phyloP scores from a whole-genome alignment of 805 yeast genomes.

The Saccharomycopsis sp. region DNA sequence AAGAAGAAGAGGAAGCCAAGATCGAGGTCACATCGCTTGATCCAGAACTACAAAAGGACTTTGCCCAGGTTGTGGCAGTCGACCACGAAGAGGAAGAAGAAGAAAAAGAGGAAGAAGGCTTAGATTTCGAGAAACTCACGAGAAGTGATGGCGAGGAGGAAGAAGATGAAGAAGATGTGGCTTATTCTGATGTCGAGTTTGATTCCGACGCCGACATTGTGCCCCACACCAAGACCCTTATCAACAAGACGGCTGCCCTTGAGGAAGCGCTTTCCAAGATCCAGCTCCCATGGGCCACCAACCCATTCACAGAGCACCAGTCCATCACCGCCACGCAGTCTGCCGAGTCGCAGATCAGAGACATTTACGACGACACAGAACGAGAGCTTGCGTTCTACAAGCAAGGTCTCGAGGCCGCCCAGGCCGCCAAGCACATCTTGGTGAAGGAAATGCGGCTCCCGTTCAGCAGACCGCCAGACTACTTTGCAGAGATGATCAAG shows the following conservation, averaged over 20 bases:
- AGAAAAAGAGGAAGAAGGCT: conserved; percentile 30
- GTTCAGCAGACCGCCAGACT: conserved; percentile 88
- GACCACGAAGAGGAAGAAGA: conserved; percentile 30
- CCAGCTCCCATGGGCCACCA: conserved; percentile 48
- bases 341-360: conserved; percentile 62
- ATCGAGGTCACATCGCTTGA: conserved; percentile 23
- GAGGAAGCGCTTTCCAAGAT: conserved; percentile 60
- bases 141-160: conserved; percentile 25
- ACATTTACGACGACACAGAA: conserved; percentile 90
- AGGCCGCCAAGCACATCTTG: conserved; percentile 57
- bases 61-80: conserved; percentile 23
- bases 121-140: neutral
- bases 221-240: conserved; percentile 81
- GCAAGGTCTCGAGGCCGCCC: conserved; percentile 83
- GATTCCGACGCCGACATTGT: conserved; percentile 94
- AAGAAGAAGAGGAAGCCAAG: conserved; percentile 21
- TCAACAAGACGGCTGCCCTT: conserved; percentile 81
- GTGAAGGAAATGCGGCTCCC: conserved; percentile 61
- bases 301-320: conserved; percentile 79
- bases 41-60: conserved; percentile 27
- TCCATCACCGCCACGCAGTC: conserved; percentile 51
- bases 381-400: conserved; percentile 92
- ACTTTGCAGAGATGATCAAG: conserved; percentile 97
- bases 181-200: conserved; percentile 83
- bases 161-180: conserved; percentile 61